Evolutionary conservation across 2,329 filamentous ascomycete species (phyloP), one percentile per base, ranked within the genome.

Genomic region (Fusarium dimerum): DNA sequence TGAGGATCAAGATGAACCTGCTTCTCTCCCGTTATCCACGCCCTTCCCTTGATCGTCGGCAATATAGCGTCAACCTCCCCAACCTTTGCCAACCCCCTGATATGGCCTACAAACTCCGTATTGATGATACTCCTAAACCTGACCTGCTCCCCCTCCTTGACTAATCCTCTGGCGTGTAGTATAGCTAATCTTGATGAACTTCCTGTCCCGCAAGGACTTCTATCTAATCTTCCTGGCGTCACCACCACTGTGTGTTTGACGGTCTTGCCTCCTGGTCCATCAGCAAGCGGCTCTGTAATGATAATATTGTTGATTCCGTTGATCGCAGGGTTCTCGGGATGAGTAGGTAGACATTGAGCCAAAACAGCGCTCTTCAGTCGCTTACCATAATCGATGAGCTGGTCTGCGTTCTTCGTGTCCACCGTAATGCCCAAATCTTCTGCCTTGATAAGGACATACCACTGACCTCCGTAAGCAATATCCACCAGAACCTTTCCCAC

Each of bases 161-260:
- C 53, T 29, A 70, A 49, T 3, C 72, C 73, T 34, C 69, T 63
- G 1, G 69, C 71, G 57, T 77, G 72, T 11, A 78, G 52, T 0
- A 76, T 65, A 0, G 74, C 74, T 51, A 78, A 58, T 5, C 75
- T 66, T 15, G 74, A 71, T 52, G 64, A 74, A 1, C 70, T 76
- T 1, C 75, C 75, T 5, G 73, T 77, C 10, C 76, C 75, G 50
- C 74, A 76, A 2, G 74, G 75, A 51, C 73, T 75, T 18, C 74
- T 60, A 55, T 78, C 76, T 26, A 77, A 67, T 29, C 75, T 58
- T 1, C 75, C 74, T 0, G 74, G 75, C 0, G 70, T 70, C 12
- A 77, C 75, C 9, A 78, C 67, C 2, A 74, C 72, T 0, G 74
- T 69, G 54, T 76, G 74, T n/a, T 48, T 40, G 2, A 46, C 54